Base-by-base conservation (phyloP, 768 basidiomycete genomes). In the Fomitopsis serialis region DNA sequence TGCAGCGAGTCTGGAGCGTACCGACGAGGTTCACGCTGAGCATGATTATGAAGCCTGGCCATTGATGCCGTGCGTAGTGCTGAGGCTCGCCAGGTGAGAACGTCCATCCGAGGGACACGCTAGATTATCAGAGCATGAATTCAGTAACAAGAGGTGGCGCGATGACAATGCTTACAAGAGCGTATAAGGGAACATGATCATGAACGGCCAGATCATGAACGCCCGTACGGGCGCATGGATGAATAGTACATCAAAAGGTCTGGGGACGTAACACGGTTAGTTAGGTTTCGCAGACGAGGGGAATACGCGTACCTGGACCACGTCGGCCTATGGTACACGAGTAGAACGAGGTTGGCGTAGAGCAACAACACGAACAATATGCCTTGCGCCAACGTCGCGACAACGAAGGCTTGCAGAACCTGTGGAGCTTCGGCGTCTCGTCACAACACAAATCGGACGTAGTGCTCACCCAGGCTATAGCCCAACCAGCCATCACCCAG, bases 201-300 rank as follows among this genome's bases (percentile, higher is more conserved):
- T 69, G 24, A 85, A 65, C 2, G 81, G 79, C 2, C 85, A 55
- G 11, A 72, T 61, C 51, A 75, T 62, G 63, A 87, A 87, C 54
- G 92, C 84, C 2, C 89, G 77, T 50, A 96, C 73, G 0, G 95
- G 95, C 0, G 89, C 88, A 60, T 97, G 94, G 52, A 97, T 89
- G 58, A 95, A 84, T 0, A 84, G 76, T 32, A 81, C 82, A 66
- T 94, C 92, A 40, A 95, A 67, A 0, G 90, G 91, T 1, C 83
- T 65, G 43, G 9, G 4, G 12, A 11, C 10, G n/a, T n/a, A n/a
- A n/a, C n/a, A n/a, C n/a, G n/a, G n/a, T n/a, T n/a, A n/a, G n/a
- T n/a, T 23, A 3, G 25, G 22, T 8, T 47, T 25, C 4, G 40
- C 15, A 29, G 6, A 32, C 8, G 34, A 25, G 21, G 46, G 6